Evolutionary conservation across 495 filamentous ascomycete species (phyloP).

Genomic region (Aspergillus steynii): DNA sequence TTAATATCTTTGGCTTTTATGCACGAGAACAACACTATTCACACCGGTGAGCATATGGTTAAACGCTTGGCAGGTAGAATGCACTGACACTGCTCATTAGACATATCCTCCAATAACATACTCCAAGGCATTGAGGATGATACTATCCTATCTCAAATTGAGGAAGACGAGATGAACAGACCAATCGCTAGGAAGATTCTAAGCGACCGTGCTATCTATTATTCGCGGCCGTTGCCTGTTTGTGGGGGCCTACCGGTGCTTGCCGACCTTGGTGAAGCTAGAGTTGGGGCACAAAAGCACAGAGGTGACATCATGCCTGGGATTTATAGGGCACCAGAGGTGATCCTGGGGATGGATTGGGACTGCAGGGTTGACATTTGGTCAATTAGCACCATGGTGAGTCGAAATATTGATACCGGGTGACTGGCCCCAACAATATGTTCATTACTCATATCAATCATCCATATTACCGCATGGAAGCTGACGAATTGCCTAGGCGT

Average conservation of each 20-base stretch:
- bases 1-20: constrained; percentile 34
- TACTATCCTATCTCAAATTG: constrained; percentile 24
- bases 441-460: constrained; percentile 6
- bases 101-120: constrained; percentile 30
- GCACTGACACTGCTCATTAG: constrained; percentile 11
- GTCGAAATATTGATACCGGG: not conserved
- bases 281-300: constrained; percentile 16
- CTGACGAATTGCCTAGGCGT: constrained; percentile 16
- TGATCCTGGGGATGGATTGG: constrained; percentile 38
- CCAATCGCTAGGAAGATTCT: constrained; percentile 28
- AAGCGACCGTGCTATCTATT: constrained; percentile 24
- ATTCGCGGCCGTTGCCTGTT: constrained; percentile 23
- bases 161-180: constrained; percentile 24
- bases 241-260: constrained; percentile 20
- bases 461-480: not conserved
- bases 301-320: constrained; percentile 33
- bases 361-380: constrained; percentile 41
- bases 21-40: constrained; percentile 34
- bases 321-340: constrained; percentile 41
- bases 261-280: constrained; percentile 27
- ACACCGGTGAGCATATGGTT: constrained; percentile 29
- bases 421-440: no score
- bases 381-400: constrained; percentile 39
- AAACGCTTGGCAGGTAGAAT: constrained; percentile 9
- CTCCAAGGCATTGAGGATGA: constrained; percentile 23